A percentile compares a stretch with the other conserved stretches of the same genome.
Conservation (phyloP, 179 eudicot species). For the Actinidia chinensis region DNA sequence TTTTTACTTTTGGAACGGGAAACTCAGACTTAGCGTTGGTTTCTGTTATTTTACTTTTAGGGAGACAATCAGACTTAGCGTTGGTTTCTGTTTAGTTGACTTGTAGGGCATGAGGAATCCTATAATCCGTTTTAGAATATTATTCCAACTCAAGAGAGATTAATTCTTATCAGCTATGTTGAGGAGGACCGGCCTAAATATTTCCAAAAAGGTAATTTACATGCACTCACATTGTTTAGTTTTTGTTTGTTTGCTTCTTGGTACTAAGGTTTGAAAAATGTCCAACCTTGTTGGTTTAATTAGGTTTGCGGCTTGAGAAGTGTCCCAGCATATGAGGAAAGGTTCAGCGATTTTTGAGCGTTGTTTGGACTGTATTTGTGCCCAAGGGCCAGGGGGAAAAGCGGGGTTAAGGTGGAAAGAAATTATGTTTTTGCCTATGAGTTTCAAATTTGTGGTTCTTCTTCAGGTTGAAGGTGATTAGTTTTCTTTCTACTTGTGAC, state of each 20-base stretch:
- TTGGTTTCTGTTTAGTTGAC: background rate
- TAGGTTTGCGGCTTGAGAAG: constrained; percentile 79
- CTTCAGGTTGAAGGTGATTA: background rate
- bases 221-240: constrained; percentile 9
- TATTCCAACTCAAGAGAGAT: constrained; percentile 95
- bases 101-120: constrained; percentile 88
- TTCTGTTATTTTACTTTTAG: no score
- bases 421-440: background rate
- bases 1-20: background rate
- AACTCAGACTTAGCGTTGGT: background rate
- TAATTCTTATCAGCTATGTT: constrained; percentile 68
- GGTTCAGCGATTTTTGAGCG: constrained; percentile 76
- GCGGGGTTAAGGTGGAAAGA: constrained; percentile 23
- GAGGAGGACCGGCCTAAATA: constrained; percentile 97
- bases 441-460: background rate
- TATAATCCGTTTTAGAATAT: constrained; percentile 85
- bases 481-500: no score
- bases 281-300: constrained; percentile 5
- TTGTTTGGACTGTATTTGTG: constrained; percentile 88
- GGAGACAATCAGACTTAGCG: no score
- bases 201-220: constrained; percentile 62
- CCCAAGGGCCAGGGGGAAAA: constrained; percentile 78
- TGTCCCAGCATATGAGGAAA: constrained; percentile 81
- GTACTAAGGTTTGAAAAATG: background rate
- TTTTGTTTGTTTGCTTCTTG: background rate